Conservation (phyloP, 352 stramenopile genomes). For the Phytophthora gonapodyides region DNA sequence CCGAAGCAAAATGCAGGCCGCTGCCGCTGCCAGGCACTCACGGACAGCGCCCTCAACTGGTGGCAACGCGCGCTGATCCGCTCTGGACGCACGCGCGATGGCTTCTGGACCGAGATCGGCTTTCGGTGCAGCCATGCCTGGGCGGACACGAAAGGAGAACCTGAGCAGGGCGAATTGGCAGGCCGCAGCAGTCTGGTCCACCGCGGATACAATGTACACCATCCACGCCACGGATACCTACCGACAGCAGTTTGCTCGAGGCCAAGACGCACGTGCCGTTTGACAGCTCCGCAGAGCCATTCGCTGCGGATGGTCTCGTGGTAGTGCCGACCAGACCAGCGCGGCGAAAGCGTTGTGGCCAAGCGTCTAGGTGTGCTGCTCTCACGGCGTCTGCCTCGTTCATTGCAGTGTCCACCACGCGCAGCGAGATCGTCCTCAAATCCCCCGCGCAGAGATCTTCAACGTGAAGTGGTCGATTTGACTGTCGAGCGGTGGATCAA, state of each 20-base stretch:
- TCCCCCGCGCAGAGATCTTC: constrained; percentile 11
- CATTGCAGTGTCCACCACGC: background rate
- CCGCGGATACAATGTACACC: constrained; percentile 10
- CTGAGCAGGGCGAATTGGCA: no score
- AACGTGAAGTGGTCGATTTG: background rate
- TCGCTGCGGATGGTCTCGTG: background rate
- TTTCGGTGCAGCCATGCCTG: constrained; percentile 5
- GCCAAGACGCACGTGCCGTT: constrained; percentile 14
- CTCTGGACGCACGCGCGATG: constrained; percentile 17
- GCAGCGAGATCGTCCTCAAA: constrained; percentile 5
- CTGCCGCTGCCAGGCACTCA: background rate
- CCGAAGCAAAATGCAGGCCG: constrained; percentile 5
- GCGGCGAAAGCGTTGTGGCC: background rate
- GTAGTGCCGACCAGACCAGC: background rate
- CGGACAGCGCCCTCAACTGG: no score
- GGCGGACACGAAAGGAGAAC: background rate
- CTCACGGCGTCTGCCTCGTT: no score
- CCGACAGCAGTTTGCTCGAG: constrained; percentile 21
- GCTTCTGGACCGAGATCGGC: constrained; percentile 13
- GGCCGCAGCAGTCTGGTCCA: constrained; percentile 14
- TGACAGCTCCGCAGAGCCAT: constrained; percentile 23
- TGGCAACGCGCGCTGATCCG: constrained; percentile 12
- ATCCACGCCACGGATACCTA: constrained; percentile 18
- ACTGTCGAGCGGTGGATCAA: no score
- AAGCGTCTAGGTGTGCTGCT: background rate